Evolutionary conservation across 331 rosid genomes (phyloP), one percentile per base, ranked within the genome.

Genomic region (Acacia concinna): DNA sequence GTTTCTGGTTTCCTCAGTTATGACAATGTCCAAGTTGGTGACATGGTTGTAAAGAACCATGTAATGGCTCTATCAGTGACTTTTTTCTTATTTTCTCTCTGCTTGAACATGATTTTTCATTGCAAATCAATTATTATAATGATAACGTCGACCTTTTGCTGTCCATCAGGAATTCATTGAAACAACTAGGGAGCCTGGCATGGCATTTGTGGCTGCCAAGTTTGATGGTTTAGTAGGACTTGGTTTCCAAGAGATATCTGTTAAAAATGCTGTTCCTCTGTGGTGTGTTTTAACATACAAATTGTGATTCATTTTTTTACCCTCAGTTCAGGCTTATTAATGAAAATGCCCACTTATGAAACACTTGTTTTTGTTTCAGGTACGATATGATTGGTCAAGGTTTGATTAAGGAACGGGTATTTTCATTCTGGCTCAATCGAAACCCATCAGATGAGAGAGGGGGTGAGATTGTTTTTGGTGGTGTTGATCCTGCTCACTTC

Each of bases 351-450:
- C 6, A 3, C 70, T 31, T 64, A 80, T 71, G 57, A 74, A 15
- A 71, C 12, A 47, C 37, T 56, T 81, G 71, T 10, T 4, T 83
- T 4, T 82, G 68, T 74, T 62, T 51, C 84, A 95, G 99, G 98
- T 91, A 95, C 87, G 89, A 93, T 84, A 91, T 95, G 99, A 52
- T 95, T 65, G 37, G 79, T 56, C 99, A 90, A 84, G 92, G 91
- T 68, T 96, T 93, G 66, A 66, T 93, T 34, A 87, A 90, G 79
- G 92, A 91, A 18, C 93, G 88, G 0, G 84, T 93, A 56, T 95
- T 95, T 88, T 95, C 99, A 59, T 93, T 95, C 81, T 95, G 99
- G 99, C 89, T 95, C 30, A 95, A 95, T 67, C 98, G 97, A 63
- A 89, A 91, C 6, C 81, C 83, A 27, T 69, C 82, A 40, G 97